phyloP scores from a whole-genome alignment of 2,329 filamentous ascomycete genomes.

The Purpureocillium lavendulum region DNA sequence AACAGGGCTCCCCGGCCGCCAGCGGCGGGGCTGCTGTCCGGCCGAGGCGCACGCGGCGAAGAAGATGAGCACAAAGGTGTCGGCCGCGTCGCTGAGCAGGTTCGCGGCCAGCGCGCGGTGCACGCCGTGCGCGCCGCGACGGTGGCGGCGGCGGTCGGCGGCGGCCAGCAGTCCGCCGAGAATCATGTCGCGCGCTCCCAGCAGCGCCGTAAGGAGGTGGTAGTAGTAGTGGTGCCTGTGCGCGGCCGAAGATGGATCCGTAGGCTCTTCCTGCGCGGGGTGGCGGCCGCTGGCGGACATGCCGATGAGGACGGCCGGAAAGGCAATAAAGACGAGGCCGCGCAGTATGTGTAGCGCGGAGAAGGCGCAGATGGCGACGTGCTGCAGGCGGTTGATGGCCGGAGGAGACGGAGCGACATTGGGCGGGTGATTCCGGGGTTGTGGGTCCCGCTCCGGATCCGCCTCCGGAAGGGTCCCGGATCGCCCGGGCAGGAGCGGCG shows the following conservation, averaged over 20 bases:
- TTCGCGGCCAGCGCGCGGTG: constrained; percentile 20
- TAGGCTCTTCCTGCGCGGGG: too few species aligned
- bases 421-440: not conserved
- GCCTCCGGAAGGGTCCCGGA: not conserved
- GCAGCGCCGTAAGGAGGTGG: constrained; percentile 18
- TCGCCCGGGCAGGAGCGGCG: not conserved
- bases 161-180: constrained; percentile 19
- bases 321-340: constrained; percentile 18
- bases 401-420: too few species aligned
- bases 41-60: too few species aligned
- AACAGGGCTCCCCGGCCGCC: constrained; percentile 11
- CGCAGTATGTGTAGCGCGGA: constrained; percentile 17
- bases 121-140: constrained; percentile 15
- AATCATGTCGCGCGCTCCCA: constrained; percentile 21
- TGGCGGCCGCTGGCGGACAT: too few species aligned
- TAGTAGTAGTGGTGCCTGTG: constrained; percentile 13
- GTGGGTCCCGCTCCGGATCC: not conserved
- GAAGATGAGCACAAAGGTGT: constrained; percentile 25
- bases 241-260: constrained; percentile 1
- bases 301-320: constrained; percentile 11
- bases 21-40: too few species aligned
- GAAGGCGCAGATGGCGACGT: constrained; percentile 14
- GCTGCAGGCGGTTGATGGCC: constrained; percentile 11
- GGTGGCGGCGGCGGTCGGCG: constrained; percentile 10
- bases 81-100: constrained; percentile 23